Conservation (phyloP, 1,284 basidiomycete genomes). For the Cryptococcus amylolentus region DNA sequence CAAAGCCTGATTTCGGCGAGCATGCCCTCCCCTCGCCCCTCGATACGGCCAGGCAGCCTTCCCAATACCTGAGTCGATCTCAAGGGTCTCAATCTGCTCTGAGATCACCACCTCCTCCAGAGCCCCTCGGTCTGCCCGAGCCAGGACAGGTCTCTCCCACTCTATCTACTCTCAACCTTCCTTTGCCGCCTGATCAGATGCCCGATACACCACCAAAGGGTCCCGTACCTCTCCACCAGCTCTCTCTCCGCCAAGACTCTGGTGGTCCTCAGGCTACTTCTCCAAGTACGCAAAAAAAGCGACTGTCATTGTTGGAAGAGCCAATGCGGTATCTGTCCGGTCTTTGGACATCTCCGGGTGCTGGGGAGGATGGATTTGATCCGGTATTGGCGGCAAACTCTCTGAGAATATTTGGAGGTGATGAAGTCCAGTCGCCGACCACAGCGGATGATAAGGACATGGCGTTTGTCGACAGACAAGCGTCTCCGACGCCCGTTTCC, state of each 20-base stretch:
- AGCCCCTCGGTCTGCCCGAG: constrained; percentile 16
- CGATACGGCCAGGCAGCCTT: neutral
- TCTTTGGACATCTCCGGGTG: constrained; percentile 15
- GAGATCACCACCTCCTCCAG: constrained; percentile 16
- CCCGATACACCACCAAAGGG: constrained; percentile 26
- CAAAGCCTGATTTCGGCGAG: constrained; percentile 4
- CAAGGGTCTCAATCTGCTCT: neutral
- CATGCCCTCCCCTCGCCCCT: constrained; percentile 6
- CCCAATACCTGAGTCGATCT: neutral
- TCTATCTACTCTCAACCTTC: constrained; percentile 21
- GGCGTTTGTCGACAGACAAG: neutral
- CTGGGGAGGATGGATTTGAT: constrained; percentile 33
- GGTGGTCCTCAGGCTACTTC: neutral
- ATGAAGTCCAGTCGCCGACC: neutral
- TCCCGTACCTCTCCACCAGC: neutral
- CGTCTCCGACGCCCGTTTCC: neutral
- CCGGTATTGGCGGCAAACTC: constrained; percentile 23
- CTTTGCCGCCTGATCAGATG: constrained; percentile 39
- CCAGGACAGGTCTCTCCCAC: constrained; percentile 5
- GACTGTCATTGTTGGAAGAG: constrained; percentile 27
- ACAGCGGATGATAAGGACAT: neutral
- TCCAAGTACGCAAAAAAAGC: constrained; percentile 5
- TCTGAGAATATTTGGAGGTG: constrained; percentile 15
- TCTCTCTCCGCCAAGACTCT: too few relatives aligned
- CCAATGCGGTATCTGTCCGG: constrained; percentile 35